phyloP scores from a whole-genome alignment of 1,284 basidiomycete species.

The Stereum hirsutum region DNA sequence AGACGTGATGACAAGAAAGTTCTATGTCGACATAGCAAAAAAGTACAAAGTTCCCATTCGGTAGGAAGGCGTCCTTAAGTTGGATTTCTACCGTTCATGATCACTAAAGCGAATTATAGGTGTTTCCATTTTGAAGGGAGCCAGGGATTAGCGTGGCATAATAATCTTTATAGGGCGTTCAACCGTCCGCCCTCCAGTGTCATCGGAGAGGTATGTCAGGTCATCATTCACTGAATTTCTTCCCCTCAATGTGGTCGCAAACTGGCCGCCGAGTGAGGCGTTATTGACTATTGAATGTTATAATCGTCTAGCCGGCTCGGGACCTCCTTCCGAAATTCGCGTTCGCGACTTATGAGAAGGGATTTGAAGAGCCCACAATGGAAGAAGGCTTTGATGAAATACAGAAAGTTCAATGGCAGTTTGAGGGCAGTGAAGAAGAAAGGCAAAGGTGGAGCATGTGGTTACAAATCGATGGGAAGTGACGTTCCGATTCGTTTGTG shows the following conservation, averaged over 20 bases:
- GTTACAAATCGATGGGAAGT: slow-evolving; percentile 62
- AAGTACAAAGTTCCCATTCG: slow-evolving; percentile 45
- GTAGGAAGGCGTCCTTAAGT: slow-evolving; percentile 23
- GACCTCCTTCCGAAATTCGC: slow-evolving; percentile 57
- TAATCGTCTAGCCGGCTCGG: slow-evolving; percentile 31
- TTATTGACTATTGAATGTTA: neutral
- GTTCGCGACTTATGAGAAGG: slow-evolving; percentile 48
- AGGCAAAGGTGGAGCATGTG: slow-evolving; percentile 69
- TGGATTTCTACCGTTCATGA: neutral
- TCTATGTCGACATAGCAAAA: slow-evolving; percentile 62
- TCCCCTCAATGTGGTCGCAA: slow-evolving; percentile 1
- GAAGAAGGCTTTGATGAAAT: slow-evolving; percentile 75
- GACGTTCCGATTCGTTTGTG: too few species aligned
- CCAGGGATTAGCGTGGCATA: slow-evolving; percentile 79
- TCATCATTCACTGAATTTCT: neutral
- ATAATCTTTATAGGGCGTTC: slow-evolving; percentile 78
- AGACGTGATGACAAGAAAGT: slow-evolving; percentile 53
- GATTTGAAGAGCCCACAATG: slow-evolving; percentile 56
- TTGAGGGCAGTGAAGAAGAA: slow-evolving; percentile 68
- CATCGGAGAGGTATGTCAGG: slow-evolving; percentile 16
- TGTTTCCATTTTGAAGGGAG: slow-evolving; percentile 70
- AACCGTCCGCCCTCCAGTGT: slow-evolving; percentile 36
- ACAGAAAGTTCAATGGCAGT: slow-evolving; percentile 70
- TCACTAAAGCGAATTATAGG: slow-evolving; percentile 23
- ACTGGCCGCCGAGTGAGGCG: neutral